Evolutionary conservation across 306 rosid genomes (phyloP), one percentile per base, ranked within the genome.

Genomic region (Gastrolobium villosum): DNA sequence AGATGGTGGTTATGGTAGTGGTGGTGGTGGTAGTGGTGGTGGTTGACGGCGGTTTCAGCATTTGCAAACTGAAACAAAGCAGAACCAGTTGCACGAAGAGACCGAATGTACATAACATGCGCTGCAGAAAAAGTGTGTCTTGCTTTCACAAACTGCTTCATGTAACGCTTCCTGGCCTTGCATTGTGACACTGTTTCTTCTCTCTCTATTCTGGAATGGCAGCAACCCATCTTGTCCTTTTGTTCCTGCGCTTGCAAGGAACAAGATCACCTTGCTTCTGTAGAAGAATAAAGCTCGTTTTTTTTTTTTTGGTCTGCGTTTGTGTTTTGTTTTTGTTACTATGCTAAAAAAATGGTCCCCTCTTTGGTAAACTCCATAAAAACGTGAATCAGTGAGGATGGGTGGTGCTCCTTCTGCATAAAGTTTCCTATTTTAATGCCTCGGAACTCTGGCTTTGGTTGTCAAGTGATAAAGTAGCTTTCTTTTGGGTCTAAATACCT

Each of bases 51-150:
- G 57, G 82, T 77, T 65, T 95, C 98, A 14, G 87, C 94, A 66
- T 87, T 91, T 2, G 99, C 88, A 34, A 95, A 95, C 41, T 91
- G 98, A 39, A 87, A 88, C 20, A 95, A 81, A 34, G 98, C 97
- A 4, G 96, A 81, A 63, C 98, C 98, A 5, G 98, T 91, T 31
- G 86, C 65, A 7, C 98, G 96, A 14, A 91, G 97, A 0, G 98
- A 95, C 0, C 90, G 94, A 52, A 91, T 85, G 77, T 94, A 94
- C 91, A 94, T 87, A 66, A 84, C 88, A 84, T 91, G 96, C 2
- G 89, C 66, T 0, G 94, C 97, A 1, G 94, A 86, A 62, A 90
- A 85, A 72, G 91, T 88, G 67, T 91, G 97, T 46, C 98, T 85
- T 7, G 97, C 92, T 72, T 88, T 81, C 1, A 90, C 97, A 3